Conservation (phyloP, 768 basidiomycete genomes). For the Lepiota venenata region DNA sequence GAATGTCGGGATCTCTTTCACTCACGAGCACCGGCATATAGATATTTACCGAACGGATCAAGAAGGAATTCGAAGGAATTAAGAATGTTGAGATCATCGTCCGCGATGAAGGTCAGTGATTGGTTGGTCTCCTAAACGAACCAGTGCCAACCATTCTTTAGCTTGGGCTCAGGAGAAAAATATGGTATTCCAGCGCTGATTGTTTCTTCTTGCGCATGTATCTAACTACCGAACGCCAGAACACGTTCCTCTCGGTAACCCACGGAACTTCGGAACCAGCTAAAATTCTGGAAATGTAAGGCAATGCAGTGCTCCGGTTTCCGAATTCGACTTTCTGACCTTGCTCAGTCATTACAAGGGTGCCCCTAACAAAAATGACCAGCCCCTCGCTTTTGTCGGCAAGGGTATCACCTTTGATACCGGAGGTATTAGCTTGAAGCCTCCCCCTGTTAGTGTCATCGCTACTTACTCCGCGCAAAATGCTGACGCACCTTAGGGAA, state of each 20-base stretch:
- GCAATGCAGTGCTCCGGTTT: background rate
- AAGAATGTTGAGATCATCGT: slow-evolving; percentile 67
- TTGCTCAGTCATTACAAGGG: slow-evolving; percentile 75
- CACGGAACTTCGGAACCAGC: slow-evolving; percentile 81
- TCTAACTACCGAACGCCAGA: slow-evolving; percentile 33
- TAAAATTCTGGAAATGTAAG: slow-evolving; percentile 83
- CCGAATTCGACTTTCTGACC: background rate
- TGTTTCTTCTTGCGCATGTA: background rate
- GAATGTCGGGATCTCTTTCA: background rate
- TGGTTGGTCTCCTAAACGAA: background rate
- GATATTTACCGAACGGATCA: slow-evolving; percentile 69
- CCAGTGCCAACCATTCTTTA: slow-evolving; percentile 21
- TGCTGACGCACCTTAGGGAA: slow-evolving; percentile 39
- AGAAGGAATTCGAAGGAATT: slow-evolving; percentile 61
- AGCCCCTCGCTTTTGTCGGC: slow-evolving; percentile 75
- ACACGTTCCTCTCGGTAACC: slow-evolving; percentile 84
- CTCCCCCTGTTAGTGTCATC: slow-evolving; percentile 47
- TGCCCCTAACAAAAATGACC: slow-evolving; percentile 47
- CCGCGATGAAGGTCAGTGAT: slow-evolving; percentile 63
- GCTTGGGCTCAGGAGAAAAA: slow-evolving; percentile 82
- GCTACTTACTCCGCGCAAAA: background rate
- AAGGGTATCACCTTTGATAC: slow-evolving; percentile 91
- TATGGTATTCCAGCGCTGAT: slow-evolving; percentile 49
- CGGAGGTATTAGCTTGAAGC: slow-evolving; percentile 86
- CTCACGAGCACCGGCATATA: slow-evolving; percentile 20